Evolutionary conservation across 768 basidiomycete species (phyloP).

Genomic region (Kwoniella sp.): DNA sequence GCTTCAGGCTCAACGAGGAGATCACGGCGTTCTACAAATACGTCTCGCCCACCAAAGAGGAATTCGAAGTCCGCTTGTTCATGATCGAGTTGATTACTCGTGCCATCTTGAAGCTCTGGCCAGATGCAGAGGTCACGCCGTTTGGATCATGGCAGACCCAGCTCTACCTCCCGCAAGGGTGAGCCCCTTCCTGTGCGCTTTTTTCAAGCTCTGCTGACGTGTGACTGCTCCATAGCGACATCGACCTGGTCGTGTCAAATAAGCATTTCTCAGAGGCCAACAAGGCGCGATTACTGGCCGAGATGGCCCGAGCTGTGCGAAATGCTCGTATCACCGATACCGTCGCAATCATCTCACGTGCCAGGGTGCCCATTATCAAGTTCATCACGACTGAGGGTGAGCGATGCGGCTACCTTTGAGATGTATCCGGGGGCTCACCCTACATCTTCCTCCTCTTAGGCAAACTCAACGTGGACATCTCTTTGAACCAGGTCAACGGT

Average conservation of each 20-base stretch:
- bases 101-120: conserved; percentile 63
- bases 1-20: conserved; percentile 69
- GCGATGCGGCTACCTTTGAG: neutral
- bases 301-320: conserved; percentile 73
- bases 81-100: conserved; percentile 66
- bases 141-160: conserved; percentile 94
- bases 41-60: conserved; percentile 77
- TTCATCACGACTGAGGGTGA: conserved; percentile 70
- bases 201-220: neutral
- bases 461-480: conserved; percentile 84
- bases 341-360: conserved; percentile 84
- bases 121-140: conserved; percentile 73
- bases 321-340: conserved; percentile 68
- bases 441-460: conserved; percentile 50
- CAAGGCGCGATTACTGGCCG: conserved; percentile 60
- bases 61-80: conserved; percentile 77
- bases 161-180: conserved; percentile 89
- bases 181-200: conserved; percentile 39
- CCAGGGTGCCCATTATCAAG: conserved; percentile 95
- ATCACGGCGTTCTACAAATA: conserved; percentile 78
- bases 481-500: conserved; percentile 84
- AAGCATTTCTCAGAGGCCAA: conserved; percentile 66
- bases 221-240: conserved; percentile 61
- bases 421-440: neutral
- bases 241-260: conserved; percentile 87